Percentiles rank a stretch among this genome's conserved stretches.
Evolutionary conservation across 768 basidiomycete species (phyloP).

Genomic region (Udeniomyces megalosporus): DNA sequence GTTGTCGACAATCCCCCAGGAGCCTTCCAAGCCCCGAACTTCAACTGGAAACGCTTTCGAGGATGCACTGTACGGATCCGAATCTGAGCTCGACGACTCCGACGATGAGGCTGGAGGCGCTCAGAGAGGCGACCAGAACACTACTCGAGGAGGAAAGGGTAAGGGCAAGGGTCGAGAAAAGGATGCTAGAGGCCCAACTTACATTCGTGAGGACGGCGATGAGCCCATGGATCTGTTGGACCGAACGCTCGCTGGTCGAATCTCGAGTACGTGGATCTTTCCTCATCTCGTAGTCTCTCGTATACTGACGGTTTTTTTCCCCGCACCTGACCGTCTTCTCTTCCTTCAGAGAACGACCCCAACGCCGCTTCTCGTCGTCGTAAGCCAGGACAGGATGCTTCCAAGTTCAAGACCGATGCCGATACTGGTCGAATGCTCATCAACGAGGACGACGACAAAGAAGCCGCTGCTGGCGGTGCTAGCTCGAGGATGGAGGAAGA

Average conservation of each 20-base stretch:
- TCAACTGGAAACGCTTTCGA: constrained; percentile 79
- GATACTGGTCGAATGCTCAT: constrained; percentile 30
- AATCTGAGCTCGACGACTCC: constrained; percentile 62
- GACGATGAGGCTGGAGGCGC: constrained; percentile 26
- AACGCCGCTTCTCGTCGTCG: constrained; percentile 32
- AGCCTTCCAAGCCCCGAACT: constrained; percentile 34
- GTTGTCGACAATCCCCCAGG: constrained; percentile 26
- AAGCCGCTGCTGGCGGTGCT: constrained; percentile 29
- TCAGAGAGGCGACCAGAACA: constrained; percentile 14
- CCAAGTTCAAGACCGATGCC: constrained; percentile 71
- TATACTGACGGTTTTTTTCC: background rate
- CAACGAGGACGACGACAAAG: constrained; percentile 33
- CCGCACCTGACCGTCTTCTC: background rate
- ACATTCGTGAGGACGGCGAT: constrained; percentile 70
- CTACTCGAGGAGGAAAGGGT: constrained; percentile 1
- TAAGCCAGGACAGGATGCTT: constrained; percentile 72
- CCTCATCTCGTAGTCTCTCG: background rate
- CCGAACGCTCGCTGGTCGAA: constrained; percentile 36
- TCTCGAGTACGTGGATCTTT: constrained; percentile 25
- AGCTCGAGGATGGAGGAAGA: constrained; percentile 6
- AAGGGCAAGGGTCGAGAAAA: constrained; percentile 33
- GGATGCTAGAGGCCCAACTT: constrained; percentile 38
- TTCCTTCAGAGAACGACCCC: constrained; percentile 21
- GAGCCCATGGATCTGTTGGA: constrained; percentile 89
- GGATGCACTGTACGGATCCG: constrained; percentile 91